Base-by-base conservation (phyloP, 2,329 filamentous ascomycete genomes). In the Aurifilum marmelostoma region DNA sequence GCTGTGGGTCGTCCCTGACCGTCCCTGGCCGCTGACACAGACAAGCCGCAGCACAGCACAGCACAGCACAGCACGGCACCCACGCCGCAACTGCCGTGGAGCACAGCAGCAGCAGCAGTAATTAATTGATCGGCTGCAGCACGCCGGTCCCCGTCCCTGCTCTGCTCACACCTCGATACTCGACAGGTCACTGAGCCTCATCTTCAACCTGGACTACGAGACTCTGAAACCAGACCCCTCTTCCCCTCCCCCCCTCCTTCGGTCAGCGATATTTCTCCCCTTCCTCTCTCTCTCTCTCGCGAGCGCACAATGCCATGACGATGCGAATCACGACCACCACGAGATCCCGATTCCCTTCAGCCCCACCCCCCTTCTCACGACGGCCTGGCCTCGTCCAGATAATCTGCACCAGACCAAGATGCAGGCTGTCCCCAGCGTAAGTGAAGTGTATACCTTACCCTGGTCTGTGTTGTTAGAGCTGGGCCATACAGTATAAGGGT, bases 371-470 rank as follows among this genome's bases (percentile, higher is more conserved):
- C 73, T 75, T 72, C 73, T 73, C 71, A 68, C 72, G 54, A 69
- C 74, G 76, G 76, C 76, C 72, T 74, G 73, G 74, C 72, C 73
- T 74, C 74, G 73, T 74, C 71, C 71, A 73, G 71, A 74, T 76
- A 75, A 73, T 72, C 72, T 69, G 67, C 75, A 71, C 73, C 75
- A 73, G 73, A 71, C 43, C 74, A 79, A 72, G 68, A 80, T 80
- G 79, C 78, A 80, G 73, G 77, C 78, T 65, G 79, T 80, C 73
- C 79, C 79, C 66, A 84, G 81, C 80, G 82, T 84, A 82, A 83
- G 82, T 83, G 47, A 29, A 12, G 34, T n/a, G 34, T 32, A n/a
- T n/a, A 58, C 54, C 29, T 32, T 58, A 12, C 41, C 41, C 12
- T 18, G n/a, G 61, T 21, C 7, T 39, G 52, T 62, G 43, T 65